These are phyloP conservation scores for Geosiphon pyriformis DNA, from an alignment of 192 early-diverging fungal genomes.

Conservation along the genomic window DNA sequence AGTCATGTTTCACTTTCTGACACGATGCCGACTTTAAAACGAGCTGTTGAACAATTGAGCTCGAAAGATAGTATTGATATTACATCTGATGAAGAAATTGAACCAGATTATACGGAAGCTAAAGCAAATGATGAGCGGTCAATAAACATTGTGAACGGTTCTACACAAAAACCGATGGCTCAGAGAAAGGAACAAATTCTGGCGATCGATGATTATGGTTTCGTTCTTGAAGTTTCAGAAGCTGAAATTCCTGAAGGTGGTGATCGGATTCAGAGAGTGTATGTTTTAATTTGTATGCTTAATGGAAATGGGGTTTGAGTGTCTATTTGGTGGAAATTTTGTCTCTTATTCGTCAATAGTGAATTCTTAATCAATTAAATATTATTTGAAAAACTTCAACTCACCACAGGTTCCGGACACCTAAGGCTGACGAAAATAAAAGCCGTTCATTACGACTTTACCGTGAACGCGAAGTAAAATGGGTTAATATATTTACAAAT, in stretches of 20 bases:
- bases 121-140: not conserved
- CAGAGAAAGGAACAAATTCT: slow-evolving; percentile 26
- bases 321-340: not conserved
- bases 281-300: no score
- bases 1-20: not conserved
- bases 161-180: not conserved
- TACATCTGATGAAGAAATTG: slow-evolving; percentile 16
- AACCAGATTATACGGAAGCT: not conserved
- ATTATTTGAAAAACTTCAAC: not conserved
- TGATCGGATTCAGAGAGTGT: slow-evolving; percentile 35
- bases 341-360: not conserved
- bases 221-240: slow-evolving; percentile 20
- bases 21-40: not conserved
- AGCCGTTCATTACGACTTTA: slow-evolving; percentile 31
- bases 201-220: slow-evolving; percentile 35
- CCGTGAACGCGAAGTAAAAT: slow-evolving; percentile 41
- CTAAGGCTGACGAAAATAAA: slow-evolving; percentile 2
- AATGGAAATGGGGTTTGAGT: no score
- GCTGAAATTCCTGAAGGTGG: slow-evolving; percentile 26
- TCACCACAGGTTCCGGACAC: slow-evolving; percentile 3
- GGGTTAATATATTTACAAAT: slow-evolving; percentile 35
- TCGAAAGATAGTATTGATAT: slow-evolving; percentile 16
- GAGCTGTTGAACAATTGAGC: not conserved
- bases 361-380: not conserved
- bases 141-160: not conserved